phyloP scores from a whole-genome alignment of 1,284 basidiomycete species.

The Boletus austroedulis region DNA sequence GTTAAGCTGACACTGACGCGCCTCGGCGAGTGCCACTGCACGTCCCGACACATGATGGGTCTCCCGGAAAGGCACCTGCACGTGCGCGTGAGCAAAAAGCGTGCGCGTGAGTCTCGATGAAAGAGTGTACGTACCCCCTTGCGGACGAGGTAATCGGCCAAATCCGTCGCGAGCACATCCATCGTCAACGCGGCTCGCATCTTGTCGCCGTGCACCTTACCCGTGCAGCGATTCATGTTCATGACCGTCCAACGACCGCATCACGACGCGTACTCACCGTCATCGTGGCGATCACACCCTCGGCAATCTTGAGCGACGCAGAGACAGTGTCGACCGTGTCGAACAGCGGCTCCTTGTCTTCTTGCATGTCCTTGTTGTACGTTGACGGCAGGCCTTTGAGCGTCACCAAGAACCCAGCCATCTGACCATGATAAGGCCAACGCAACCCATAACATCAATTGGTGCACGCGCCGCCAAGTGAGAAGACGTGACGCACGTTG shows the following conservation, averaged over 20 bases:
- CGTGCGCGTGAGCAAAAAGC: neutral
- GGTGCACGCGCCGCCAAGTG: neutral
- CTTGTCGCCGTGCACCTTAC: constrained; percentile 83
- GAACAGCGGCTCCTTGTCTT: constrained; percentile 97
- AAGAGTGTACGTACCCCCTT: constrained; percentile 72
- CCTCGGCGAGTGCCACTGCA: constrained; percentile 91
- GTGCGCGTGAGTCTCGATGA: neutral
- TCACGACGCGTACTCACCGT: constrained; percentile 47
- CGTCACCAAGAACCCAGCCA: constrained; percentile 99
- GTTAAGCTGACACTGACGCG: constrained; percentile 76
- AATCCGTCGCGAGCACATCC: constrained; percentile 96
- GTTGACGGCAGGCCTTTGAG: constrained; percentile 97
- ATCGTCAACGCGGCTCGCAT: constrained; percentile 91
- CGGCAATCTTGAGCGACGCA: constrained; percentile 89
- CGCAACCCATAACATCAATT: neutral
- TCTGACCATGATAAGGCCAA: constrained; percentile 40
- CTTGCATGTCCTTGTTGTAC: constrained; percentile 99
- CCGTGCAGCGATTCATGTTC: neutral
- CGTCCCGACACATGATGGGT: constrained; percentile 98
- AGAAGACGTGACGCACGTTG: constrained; percentile 51
- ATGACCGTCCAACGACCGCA: neutral
- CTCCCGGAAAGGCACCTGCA: constrained; percentile 89
- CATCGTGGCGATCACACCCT: constrained; percentile 91
- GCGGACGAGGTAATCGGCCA: constrained; percentile 97
- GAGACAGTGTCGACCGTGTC: constrained; percentile 89